Evolutionary conservation across 345 rosid species (phyloP).

Genomic region (Cardiospermum halicacabum): DNA sequence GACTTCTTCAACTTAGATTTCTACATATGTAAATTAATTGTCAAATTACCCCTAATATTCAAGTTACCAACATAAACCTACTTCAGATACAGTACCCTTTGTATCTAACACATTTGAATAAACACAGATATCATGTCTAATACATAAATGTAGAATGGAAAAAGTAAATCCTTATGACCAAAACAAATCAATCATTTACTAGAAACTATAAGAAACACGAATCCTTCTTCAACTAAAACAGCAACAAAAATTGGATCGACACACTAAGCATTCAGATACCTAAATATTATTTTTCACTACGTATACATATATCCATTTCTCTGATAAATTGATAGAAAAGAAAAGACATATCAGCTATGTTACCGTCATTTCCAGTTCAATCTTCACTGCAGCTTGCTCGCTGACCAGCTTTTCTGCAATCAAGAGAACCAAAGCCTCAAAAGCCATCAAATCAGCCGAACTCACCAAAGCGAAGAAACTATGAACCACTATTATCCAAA

Average conservation of each 20-base stretch:
- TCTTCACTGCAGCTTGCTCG: constrained; percentile 82
- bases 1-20: constrained; percentile 80
- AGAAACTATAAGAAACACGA: neutral
- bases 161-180: neutral
- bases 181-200: neutral
- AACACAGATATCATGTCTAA: neutral
- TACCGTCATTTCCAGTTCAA: constrained; percentile 91
- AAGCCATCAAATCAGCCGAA: constrained; percentile 17
- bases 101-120: neutral
- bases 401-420: constrained; percentile 76
- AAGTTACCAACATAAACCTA: constrained; percentile 5
- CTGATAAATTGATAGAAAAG: neutral
- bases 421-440: constrained; percentile 21
- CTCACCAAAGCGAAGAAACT: neutral
- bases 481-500: neutral
- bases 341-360: constrained; percentile 5
- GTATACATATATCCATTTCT: neutral
- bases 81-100: neutral
- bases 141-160: neutral
- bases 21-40: constrained; percentile 30
- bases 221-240: neutral
- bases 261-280: neutral
- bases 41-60: constrained; percentile 10
- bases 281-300: constrained; percentile 1
- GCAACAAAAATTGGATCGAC: neutral